phyloP scores from a whole-genome alignment of 345 rosid genomes.

The Eucalyptus regnans region DNA sequence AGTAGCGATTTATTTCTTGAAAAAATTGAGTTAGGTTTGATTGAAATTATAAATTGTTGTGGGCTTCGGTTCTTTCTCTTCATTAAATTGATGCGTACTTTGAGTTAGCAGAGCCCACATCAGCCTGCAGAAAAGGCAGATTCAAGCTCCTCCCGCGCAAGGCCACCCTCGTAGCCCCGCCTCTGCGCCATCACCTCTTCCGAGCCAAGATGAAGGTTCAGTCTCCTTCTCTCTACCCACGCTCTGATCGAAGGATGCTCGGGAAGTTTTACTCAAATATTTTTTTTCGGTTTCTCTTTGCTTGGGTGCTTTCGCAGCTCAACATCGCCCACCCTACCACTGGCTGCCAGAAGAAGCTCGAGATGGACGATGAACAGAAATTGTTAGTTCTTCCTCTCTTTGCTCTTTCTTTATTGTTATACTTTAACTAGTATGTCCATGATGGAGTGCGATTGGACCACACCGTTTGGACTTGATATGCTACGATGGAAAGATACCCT shows the following conservation, averaged over 20 bases:
- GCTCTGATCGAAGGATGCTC: not conserved
- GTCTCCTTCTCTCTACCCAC: not conserved
- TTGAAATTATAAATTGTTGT: not conserved
- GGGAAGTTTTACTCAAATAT: not conserved
- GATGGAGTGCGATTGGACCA: no score
- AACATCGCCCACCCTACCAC: conserved; percentile 38
- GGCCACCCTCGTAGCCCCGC: not conserved
- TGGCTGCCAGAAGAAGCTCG: conserved; percentile 40
- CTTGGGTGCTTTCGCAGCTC: conserved; percentile 6
- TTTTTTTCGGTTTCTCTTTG: not conserved
- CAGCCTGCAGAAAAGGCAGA: not conserved
- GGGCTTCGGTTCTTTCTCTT: not conserved
- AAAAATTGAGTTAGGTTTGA: not conserved
- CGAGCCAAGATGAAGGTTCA: not conserved
- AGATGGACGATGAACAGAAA: conserved; percentile 34
- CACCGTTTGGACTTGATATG: no score
- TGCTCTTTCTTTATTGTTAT: not conserved
- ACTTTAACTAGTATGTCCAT: no score
- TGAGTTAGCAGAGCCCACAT: not conserved
- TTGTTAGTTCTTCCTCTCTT: not conserved
- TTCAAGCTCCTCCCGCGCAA: not conserved
- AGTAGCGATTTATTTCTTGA: not conserved
- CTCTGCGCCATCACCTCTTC: not conserved
- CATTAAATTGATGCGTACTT: not conserved
- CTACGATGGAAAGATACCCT: no score